Conservation (phyloP, 1,139 yeast species). For the Nadsonia commutata region DNA sequence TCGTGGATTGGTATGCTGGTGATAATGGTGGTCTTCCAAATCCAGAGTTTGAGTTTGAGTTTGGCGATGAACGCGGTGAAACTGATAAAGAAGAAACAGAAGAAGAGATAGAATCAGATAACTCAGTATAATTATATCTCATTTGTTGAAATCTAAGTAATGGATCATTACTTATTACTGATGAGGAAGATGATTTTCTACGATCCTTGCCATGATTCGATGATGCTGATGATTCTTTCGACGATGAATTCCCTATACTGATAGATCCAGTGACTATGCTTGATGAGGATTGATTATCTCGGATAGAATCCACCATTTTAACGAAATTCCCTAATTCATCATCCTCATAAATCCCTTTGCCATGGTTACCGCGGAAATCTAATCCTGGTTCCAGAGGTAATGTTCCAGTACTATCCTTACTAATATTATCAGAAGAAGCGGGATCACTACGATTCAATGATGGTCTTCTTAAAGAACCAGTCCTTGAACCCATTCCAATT, state of each 20-base stretch:
- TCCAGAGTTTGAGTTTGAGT: neutral
- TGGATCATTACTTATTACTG: conserved; percentile 13
- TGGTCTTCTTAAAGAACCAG: neutral
- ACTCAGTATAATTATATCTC: conserved; percentile 30
- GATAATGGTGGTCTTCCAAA: neutral
- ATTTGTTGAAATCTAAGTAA: conserved; percentile 34
- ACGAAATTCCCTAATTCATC: conserved; percentile 70
- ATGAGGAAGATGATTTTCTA: neutral
- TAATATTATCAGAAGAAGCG: neutral
- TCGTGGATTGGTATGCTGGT: no score
- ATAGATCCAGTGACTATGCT: neutral
- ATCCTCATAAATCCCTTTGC: conserved; percentile 23
- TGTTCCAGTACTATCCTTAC: conserved; percentile 8
- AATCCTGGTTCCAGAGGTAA: conserved; percentile 22
- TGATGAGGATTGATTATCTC: conserved; percentile 1
- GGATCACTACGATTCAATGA: neutral
- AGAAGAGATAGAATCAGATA: conserved; percentile 24
- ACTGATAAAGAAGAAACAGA: conserved; percentile 1
- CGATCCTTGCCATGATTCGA: conserved; percentile 3
- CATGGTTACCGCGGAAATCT: conserved; percentile 14
- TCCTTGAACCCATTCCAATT: neutral
- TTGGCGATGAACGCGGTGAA: neutral
- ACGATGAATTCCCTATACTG: neutral
- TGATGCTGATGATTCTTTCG: conserved; percentile 4
- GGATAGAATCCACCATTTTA: conserved; percentile 54